Percentiles rank a stretch among this genome's conserved stretches.
These are phyloP conservation scores for Candida maris DNA, from an alignment of 805 yeast genomes.

Conservation along the genomic window DNA sequence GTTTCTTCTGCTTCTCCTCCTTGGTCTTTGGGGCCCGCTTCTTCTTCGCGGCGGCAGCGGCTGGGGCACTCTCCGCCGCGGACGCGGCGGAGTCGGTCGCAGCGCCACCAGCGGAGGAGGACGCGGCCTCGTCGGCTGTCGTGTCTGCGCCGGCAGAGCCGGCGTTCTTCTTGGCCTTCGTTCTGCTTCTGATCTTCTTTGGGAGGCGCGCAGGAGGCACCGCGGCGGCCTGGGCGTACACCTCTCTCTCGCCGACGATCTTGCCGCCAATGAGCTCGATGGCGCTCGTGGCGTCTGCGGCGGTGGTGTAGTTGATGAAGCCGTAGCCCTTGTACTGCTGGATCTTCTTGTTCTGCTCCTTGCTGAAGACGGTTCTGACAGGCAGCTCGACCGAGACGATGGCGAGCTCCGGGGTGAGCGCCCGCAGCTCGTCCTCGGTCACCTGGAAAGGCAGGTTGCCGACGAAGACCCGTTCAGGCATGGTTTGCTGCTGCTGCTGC, in stretches of 20 bases:
- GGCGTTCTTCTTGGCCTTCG: conserved; percentile 18
- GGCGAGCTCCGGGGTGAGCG: conserved; percentile 35
- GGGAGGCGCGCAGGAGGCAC: conserved; percentile 30
- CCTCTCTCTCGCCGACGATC: conserved; percentile 33
- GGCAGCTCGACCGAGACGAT: conserved; percentile 32
- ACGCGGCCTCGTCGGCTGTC: conserved; percentile 4
- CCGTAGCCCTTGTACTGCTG: conserved; percentile 35
- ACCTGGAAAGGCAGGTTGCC: conserved; percentile 43
- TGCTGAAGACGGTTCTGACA: conserved; percentile 23
- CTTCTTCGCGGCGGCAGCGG: conserved; percentile 7
- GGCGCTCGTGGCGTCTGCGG: conserved; percentile 67
- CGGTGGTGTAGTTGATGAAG: conserved; percentile 55
- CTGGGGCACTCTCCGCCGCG: conserved; percentile 4
- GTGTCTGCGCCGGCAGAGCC: conserved; percentile 6
- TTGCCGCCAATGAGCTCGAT: conserved; percentile 32
- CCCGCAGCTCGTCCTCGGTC: conserved; percentile 42
- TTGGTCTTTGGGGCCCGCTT: conserved; percentile 20
- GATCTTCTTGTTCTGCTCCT: conserved; percentile 20
- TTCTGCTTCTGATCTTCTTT: conserved; percentile 11
- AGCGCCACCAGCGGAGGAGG: conserved; percentile 8
- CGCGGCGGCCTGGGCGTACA: conserved; percentile 49
- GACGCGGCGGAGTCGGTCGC: conserved; percentile 10
- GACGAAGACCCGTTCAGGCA: conserved; percentile 44
- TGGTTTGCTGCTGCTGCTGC: conserved; percentile 19
- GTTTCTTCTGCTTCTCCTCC: conserved; percentile 29